These are phyloP conservation scores for Eremochloa ophiuroides DNA, from an alignment of 176 grass and related monocot species.

Conservation along the genomic window DNA sequence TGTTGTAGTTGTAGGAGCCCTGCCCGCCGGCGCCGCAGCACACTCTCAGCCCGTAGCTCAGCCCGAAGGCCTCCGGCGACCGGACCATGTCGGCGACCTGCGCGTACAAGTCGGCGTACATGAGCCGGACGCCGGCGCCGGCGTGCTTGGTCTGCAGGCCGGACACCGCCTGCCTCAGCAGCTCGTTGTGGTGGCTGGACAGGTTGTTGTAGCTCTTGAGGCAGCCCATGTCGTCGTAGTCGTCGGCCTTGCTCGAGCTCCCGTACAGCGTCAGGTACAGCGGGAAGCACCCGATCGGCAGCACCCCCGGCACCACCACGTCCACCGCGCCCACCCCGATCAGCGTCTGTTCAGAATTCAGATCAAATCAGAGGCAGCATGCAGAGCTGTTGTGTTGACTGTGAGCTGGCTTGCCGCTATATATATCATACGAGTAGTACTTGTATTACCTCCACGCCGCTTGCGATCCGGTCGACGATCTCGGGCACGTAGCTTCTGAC, in stretches of 20 bases:
- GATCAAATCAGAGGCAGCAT: no score
- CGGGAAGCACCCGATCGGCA: constrained; percentile 80
- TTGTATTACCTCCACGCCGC: constrained; percentile 77
- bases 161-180: constrained; percentile 42
- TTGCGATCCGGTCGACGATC: constrained; percentile 47
- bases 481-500: constrained; percentile 47
- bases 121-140: constrained; percentile 39
- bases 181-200: constrained; percentile 58
- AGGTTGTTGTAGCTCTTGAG: constrained; percentile 55
- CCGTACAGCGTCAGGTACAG: constrained; percentile 69
- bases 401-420: no score
- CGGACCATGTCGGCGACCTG: constrained; percentile 60
- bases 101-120: constrained; percentile 69
- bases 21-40: constrained; percentile 63
- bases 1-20: constrained; percentile 69
- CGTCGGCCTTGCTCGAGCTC: constrained; percentile 44
- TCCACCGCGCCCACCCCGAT: constrained; percentile 59
- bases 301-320: constrained; percentile 66
- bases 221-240: constrained; percentile 70
- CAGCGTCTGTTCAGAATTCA: no score
- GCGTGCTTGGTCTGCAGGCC: constrained; percentile 47
- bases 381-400: no score
- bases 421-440: no score
- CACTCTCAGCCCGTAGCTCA: constrained; percentile 46
- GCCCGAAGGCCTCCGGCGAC: constrained; percentile 47